These are phyloP conservation scores for Ceratocystis ficicola DNA, from an alignment of 2,329 filamentous ascomycete species.

Conservation along the genomic window DNA sequence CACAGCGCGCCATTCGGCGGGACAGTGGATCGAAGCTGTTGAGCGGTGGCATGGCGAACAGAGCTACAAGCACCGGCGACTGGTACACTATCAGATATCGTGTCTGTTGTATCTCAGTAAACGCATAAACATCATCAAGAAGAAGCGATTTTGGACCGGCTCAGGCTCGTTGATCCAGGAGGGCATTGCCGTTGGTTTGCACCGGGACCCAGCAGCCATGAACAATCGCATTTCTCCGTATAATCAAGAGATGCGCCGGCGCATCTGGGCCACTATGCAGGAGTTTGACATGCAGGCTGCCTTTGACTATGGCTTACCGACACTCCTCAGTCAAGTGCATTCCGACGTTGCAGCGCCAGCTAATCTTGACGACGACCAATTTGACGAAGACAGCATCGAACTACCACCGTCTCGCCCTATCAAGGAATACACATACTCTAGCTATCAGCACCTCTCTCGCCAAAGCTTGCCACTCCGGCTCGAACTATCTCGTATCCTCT, in stretches of 20 bases:
- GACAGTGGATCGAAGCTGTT: constrained; percentile 45
- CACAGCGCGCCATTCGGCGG: constrained; percentile 43
- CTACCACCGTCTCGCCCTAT: constrained; percentile 41
- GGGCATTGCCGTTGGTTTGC: constrained; percentile 46
- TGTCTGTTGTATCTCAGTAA: constrained; percentile 50
- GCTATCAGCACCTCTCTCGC: constrained; percentile 46
- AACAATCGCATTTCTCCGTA: constrained; percentile 44
- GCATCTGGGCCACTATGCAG: constrained; percentile 49
- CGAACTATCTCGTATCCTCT: constrained; percentile 45
- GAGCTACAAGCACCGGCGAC: constrained; percentile 48
- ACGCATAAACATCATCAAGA: constrained; percentile 50
- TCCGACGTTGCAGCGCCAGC: constrained; percentile 44
- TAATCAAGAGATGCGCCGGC: constrained; percentile 49
- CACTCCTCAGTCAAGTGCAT: constrained; percentile 44
- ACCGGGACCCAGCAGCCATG: constrained; percentile 47
- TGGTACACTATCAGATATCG: constrained; percentile 49
- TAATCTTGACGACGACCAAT: constrained; percentile 47
- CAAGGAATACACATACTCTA: constrained; percentile 46
- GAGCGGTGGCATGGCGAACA: constrained; percentile 44
- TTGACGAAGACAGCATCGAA: constrained; percentile 40
- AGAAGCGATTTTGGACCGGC: constrained; percentile 51
- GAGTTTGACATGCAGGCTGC: constrained; percentile 52
- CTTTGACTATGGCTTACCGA: constrained; percentile 49
- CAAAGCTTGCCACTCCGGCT: constrained; percentile 45
- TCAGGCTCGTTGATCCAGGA: constrained; percentile 46